Conservation (phyloP, 2,329 filamentous ascomycete genomes). For the Acrocalymma vagum region DNA sequence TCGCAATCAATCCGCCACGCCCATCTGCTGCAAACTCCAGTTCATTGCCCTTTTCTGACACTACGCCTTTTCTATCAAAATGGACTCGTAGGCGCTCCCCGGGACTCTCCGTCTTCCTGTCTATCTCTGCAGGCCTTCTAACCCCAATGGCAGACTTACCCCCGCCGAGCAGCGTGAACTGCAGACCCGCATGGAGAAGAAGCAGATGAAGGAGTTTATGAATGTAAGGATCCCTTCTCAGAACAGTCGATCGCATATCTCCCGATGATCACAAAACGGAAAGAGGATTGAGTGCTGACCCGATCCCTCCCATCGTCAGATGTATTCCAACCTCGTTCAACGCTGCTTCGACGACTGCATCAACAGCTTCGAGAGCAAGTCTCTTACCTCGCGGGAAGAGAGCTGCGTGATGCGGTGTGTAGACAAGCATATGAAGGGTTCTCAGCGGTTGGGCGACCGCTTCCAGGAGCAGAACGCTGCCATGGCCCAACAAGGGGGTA, state of each 20-base stretch:
- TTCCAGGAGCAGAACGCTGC: constrained; percentile 80
- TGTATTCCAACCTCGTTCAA: constrained; percentile 79
- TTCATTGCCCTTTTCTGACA: not conserved
- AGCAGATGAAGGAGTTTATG: constrained; percentile 99
- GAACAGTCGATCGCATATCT: not conserved
- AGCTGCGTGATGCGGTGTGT: constrained; percentile 95
- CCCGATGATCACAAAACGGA: not conserved
- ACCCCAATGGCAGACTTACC: constrained; percentile 66
- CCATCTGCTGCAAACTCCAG: not conserved
- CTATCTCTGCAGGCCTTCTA: constrained; percentile 12
- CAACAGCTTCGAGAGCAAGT: constrained; percentile 98
- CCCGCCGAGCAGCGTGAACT: constrained; percentile 89
- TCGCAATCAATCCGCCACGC: constrained; percentile 5
- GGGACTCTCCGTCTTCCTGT: no score
- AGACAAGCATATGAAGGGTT: constrained; percentile 93
- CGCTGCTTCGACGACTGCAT: constrained; percentile 97
- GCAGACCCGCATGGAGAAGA: constrained; percentile 92
- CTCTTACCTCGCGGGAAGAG: constrained; percentile 85
- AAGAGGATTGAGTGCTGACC: no score
- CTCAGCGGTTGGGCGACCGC: constrained; percentile 87
- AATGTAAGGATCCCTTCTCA: constrained; percentile 68
- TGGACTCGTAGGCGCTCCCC: constrained; percentile 46
- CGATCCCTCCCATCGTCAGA: constrained; percentile 57
- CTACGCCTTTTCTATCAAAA: constrained; percentile 14
- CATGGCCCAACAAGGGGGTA: constrained; percentile 68